A percentile compares a stretch with the other conserved stretches of the same genome.
Conservation (phyloP, 495 filamentous ascomycete genomes). For the Xylaria bambusicola region DNA sequence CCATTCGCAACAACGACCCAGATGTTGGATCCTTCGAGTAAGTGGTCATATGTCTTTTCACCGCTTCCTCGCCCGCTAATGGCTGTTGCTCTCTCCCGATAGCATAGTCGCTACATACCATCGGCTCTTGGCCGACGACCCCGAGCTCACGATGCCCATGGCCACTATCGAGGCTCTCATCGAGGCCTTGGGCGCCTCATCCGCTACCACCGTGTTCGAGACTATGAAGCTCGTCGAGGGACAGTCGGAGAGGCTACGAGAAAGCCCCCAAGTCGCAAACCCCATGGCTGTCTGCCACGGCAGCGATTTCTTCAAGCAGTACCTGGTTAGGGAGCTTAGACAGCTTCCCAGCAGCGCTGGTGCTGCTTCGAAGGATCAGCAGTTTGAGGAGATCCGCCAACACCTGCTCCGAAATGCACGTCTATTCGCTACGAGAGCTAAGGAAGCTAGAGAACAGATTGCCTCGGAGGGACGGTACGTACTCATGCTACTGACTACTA, state of each 20-base stretch:
- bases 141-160: constrained; percentile 90
- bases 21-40: constrained; percentile 37
- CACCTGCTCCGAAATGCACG: constrained; percentile 82
- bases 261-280: constrained; percentile 65
- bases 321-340: constrained; percentile 67
- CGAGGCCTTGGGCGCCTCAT: constrained; percentile 71
- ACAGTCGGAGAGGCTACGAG: constrained; percentile 72
- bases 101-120: constrained; percentile 59
- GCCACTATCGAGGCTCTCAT: constrained; percentile 94
- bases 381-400: constrained; percentile 79
- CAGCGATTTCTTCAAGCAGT: constrained; percentile 94
- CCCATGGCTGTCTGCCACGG: constrained; percentile 89
- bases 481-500: background rate
- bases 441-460: constrained; percentile 78
- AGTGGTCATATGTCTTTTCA: background rate
- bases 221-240: constrained; percentile 80
- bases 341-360: constrained; percentile 46
- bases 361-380: constrained; percentile 42
- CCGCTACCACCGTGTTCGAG: constrained; percentile 85
- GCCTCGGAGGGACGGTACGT: constrained; percentile 46
- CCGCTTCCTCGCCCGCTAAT: background rate
- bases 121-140: constrained; percentile 60
- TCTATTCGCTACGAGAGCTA: constrained; percentile 84
- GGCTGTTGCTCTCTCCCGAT: constrained; percentile 7
- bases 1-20: constrained; percentile 32